Evolutionary conservation across 192 early-diverging fungal species (phyloP).

Genomic region (Coemansia sp.): DNA sequence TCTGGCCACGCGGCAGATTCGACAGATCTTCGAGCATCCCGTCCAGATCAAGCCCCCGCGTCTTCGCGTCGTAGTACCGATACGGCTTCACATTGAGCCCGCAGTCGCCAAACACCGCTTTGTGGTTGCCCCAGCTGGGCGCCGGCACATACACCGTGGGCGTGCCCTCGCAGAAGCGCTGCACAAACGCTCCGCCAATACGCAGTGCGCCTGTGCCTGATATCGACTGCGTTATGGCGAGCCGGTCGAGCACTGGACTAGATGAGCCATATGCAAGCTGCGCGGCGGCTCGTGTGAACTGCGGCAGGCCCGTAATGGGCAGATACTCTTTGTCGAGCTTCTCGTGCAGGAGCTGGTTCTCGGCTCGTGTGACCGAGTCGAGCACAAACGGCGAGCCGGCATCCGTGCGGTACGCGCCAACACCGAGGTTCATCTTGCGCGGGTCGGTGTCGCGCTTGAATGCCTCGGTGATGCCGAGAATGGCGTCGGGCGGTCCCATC

Average conservation of each 20-base stretch:
- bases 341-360: slow-evolving; percentile 66
- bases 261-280: slow-evolving; percentile 83
- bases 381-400: slow-evolving; percentile 91
- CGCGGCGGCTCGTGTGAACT: slow-evolving; percentile 80
- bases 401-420: slow-evolving; percentile 97
- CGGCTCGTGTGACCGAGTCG: slow-evolving; percentile 86
- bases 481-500: slow-evolving; percentile 74
- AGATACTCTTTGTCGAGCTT: slow-evolving; percentile 94
- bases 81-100: slow-evolving; percentile 86
- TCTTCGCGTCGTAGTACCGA: slow-evolving; percentile 92
- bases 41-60: slow-evolving; percentile 88
- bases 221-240: slow-evolving; percentile 91
- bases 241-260: slow-evolving; percentile 64
- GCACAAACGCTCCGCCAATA: slow-evolving; percentile 87
- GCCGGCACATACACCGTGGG: slow-evolving; percentile 83
- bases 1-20: slow-evolving; percentile 81
- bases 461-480: slow-evolving; percentile 88
- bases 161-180: slow-evolving; percentile 72
- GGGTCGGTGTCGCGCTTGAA: slow-evolving; percentile 89
- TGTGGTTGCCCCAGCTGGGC: slow-evolving; percentile 99
- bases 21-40: slow-evolving; percentile 91
- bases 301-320: slow-evolving; percentile 86
- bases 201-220: slow-evolving; percentile 97
- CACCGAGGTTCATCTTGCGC: slow-evolving; percentile 97
- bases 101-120: slow-evolving; percentile 85